Base-by-base conservation (phyloP, 495 filamentous ascomycete species). In the Penicillium soppii region DNA sequence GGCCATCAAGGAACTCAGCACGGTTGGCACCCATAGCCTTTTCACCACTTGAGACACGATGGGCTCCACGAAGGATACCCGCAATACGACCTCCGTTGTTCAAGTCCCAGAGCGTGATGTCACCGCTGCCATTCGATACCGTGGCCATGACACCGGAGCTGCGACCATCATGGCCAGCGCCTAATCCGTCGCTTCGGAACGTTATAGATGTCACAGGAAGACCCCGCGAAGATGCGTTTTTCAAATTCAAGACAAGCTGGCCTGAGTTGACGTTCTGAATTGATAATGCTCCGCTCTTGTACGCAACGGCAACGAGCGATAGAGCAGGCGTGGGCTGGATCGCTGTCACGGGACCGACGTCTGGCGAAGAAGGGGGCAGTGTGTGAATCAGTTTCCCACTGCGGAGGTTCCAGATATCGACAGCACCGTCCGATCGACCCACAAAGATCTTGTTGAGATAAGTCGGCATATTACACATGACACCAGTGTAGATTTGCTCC, bases 381-480 rank as follows among this genome's bases (percentile, higher is more conserved):
- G 89, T 91, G 63, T 97, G 88, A 21, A 99, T 77, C 22, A 95
- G 76, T 62, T 91, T 95, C 15, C 89, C 90, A 16, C 87, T 92
- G 63, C 86, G 91, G 45, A 97, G 70, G 63, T 99, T 99, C 95
- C 95, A 97, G 45, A 99, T 92, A 62, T 97, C 92, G 16, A 97
- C 82, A 65, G 80, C 83, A n/a, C 95, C 94, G 63, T 97, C 90
- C 50, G 75, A 77, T 51, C 89, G 83, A 5, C 90, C 94, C 27
- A 88, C 86, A 47, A 97, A 89, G 23, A 99, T 77, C 69, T 99
- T 99, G 75, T 97, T 99, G 20, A 97, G 71, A 68, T 87, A 97
- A 1, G 92, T 96, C 12, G 91, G 90, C 86, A 96, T 88, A 61
- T 80, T 92, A 62, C 78, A 83, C 39, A 95, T 77, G 26, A 83